Conservation (phyloP, 2,329 filamentous ascomycete species). For the Dactylonectria estremocensis region DNA sequence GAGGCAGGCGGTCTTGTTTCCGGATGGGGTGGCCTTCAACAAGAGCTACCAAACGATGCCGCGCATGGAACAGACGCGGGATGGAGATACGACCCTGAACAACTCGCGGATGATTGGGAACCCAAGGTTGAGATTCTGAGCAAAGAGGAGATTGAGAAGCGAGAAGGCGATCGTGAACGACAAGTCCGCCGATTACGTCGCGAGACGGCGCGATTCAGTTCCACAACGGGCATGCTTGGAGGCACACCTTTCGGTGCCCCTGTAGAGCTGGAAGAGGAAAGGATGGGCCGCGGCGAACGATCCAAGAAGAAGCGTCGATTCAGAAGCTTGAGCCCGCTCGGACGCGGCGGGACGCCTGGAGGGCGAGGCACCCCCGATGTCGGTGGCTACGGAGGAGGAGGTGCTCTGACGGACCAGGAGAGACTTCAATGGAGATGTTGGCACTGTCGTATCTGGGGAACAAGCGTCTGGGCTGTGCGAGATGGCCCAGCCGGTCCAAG, state of each 20-base stretch:
- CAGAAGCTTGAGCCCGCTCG: conserved; percentile 86
- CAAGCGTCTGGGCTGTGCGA: conserved; percentile 93
- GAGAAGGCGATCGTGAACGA: conserved; percentile 93
- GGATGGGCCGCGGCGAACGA: conserved; percentile 91
- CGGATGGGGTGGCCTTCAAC: conserved; percentile 71
- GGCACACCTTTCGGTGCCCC: conserved; percentile 77
- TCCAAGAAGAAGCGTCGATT: conserved; percentile 97
- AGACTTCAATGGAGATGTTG: conserved; percentile 87
- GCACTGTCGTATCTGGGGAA: conserved; percentile 91
- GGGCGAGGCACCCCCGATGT: conserved; percentile 87
- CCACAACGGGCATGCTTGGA: conserved; percentile 84
- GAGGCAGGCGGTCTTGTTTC: conserved; percentile 91
- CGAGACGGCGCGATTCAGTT: conserved; percentile 94
- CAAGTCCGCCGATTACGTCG: conserved; percentile 89
- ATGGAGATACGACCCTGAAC: conserved; percentile 96
- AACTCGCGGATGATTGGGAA: conserved; percentile 87
- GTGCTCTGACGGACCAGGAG: conserved; percentile 82
- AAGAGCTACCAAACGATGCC: conserved; percentile 90
- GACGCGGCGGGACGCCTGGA: conserved; percentile 74
- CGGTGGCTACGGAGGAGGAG: conserved; percentile 79
- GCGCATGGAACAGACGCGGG: conserved; percentile 87
- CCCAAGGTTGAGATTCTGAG: conserved; percentile 85
- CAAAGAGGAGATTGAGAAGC: conserved; percentile 97
- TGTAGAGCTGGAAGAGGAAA: conserved; percentile 77
- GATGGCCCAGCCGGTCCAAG: conserved; percentile 89